phyloP scores from a whole-genome alignment of 306 rosid species.

The Vigna reflexopilosa region DNA sequence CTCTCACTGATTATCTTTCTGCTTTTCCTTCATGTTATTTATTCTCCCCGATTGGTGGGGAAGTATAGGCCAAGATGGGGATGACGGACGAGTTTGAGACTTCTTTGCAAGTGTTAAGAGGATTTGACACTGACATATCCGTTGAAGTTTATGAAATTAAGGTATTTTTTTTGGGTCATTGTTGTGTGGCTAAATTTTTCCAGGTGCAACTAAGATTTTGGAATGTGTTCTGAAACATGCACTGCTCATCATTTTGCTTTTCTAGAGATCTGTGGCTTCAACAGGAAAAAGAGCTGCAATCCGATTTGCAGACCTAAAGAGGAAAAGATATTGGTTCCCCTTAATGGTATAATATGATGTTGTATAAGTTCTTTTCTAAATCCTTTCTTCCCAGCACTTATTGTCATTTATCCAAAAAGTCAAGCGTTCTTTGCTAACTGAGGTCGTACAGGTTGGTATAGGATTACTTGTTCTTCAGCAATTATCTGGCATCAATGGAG shows the following conservation, averaged over 20 bases:
- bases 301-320: constrained; percentile 74
- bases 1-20: constrained; percentile 23
- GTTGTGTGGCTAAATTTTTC: constrained; percentile 10
- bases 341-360: constrained; percentile 59
- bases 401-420: constrained; percentile 37
- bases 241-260: constrained; percentile 39
- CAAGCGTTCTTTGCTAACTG: constrained; percentile 32
- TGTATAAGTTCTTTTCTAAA: constrained; percentile 8
- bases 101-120: constrained; percentile 86
- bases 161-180: constrained; percentile 52
- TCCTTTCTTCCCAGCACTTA: constrained; percentile 34
- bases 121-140: constrained; percentile 82
- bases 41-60: constrained; percentile 15
- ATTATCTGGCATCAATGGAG: constrained; percentile 81
- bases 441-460: constrained; percentile 70
- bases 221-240: constrained; percentile 18
- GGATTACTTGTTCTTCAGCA: constrained; percentile 85
- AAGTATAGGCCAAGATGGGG: constrained; percentile 83
- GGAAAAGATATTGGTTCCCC: constrained; percentile 88
- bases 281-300: constrained; percentile 61
- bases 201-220: constrained; percentile 26
- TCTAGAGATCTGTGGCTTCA: constrained; percentile 73
- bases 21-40: constrained; percentile 16
- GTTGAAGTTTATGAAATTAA: constrained; percentile 86
- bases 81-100: constrained; percentile 86